phyloP scores from a whole-genome alignment of 163 green algal species.

The Chlamydomonas reinhardtii region DNA sequence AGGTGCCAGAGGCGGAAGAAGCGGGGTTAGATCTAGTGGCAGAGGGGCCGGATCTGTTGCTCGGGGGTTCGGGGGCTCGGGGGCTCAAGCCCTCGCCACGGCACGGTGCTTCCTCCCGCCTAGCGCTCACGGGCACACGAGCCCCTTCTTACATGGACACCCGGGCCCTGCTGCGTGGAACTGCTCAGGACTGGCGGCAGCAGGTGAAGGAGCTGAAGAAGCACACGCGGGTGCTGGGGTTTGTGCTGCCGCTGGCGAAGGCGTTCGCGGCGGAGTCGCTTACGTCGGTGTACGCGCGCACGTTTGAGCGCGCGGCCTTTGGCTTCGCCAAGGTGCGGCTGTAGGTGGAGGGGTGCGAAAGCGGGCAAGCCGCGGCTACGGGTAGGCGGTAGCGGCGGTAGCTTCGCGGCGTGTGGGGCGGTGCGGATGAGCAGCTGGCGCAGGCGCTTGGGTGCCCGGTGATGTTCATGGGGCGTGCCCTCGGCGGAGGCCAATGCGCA shows the following conservation, averaged over 20 bases:
- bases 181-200: constrained; percentile 36
- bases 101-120: background rate
- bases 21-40: background rate
- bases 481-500: too few relatives aligned
- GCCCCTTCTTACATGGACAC: background rate
- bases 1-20: too few relatives aligned
- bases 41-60: background rate
- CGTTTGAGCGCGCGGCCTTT: constrained; percentile 75
- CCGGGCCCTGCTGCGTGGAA: too few relatives aligned
- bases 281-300: constrained; percentile 72
- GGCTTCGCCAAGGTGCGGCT: constrained; percentile 72
- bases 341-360: background rate
- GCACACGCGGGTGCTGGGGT: constrained; percentile 49
- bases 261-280: constrained; percentile 65
- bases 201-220: constrained; percentile 51
- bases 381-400: too few relatives aligned
- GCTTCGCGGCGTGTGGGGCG: too few relatives aligned
- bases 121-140: too few relatives aligned
- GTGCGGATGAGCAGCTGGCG: too few relatives aligned
- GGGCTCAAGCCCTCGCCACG: background rate
- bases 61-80: background rate
- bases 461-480: too few relatives aligned
- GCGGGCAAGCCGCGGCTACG: too few relatives aligned
- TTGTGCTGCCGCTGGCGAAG: constrained; percentile 64
- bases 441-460: too few relatives aligned